phyloP scores from a whole-genome alignment of 306 rosid species.

The Betula pendula region DNA sequence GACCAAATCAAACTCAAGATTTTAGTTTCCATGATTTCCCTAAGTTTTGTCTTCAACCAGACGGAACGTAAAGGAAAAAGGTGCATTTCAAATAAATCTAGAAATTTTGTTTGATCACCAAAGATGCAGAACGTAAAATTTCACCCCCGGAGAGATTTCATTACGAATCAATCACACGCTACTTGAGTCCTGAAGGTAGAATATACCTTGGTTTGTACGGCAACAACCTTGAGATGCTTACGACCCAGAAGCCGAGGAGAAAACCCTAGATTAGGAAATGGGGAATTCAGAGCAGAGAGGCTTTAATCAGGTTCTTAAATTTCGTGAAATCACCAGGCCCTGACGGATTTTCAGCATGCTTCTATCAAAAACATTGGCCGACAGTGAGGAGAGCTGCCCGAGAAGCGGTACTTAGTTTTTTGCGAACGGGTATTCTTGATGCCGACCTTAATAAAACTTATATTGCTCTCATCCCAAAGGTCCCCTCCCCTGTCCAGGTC shows the following conservation, averaged over 20 bases:
- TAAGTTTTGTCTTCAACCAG: background rate
- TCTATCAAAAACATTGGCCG: too few species aligned
- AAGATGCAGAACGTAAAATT: background rate
- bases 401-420: too few species aligned
- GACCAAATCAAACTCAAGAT: background rate
- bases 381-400: too few species aligned
- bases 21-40: background rate
- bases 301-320: background rate
- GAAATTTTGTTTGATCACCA: background rate
- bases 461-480: too few species aligned
- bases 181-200: background rate
- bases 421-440: too few species aligned
- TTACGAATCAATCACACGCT: background rate
- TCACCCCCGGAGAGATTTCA: too few species aligned
- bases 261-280: background rate
- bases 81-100: background rate
- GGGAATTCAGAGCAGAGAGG: conserved; percentile 6
- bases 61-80: background rate
- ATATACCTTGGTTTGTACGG: background rate
- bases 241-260: background rate
- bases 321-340: too few species aligned
- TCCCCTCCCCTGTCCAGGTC: too few species aligned
- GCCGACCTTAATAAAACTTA: too few species aligned
- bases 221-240: conserved; percentile 5
- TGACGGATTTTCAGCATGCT: too few species aligned